Percentiles rank a stretch among this genome's conserved stretches.
Conservation (phyloP, 129 eudicot genomes). For the Centaurea solstitialis region DNA sequence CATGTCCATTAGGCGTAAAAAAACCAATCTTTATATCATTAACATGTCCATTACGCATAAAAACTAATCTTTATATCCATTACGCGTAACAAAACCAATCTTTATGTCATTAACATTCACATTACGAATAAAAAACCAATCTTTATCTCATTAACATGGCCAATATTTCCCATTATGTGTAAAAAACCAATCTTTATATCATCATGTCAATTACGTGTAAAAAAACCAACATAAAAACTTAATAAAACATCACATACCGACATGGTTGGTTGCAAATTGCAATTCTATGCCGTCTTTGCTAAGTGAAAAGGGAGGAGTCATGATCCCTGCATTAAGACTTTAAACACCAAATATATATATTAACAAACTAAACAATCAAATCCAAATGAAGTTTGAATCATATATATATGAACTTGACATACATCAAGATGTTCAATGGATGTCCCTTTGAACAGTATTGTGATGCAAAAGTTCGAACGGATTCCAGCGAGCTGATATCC, state of each 20-base stretch:
- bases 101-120: too few relatives aligned
- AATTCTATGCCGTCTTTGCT: slow-evolving; percentile 75
- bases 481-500: slow-evolving; percentile 76
- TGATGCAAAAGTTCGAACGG: slow-evolving; percentile 76
- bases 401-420: slow-evolving; percentile 24
- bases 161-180: too few relatives aligned
- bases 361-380: neutral
- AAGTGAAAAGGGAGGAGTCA: slow-evolving; percentile 73
- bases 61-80: too few relatives aligned
- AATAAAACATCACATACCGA: slow-evolving; percentile 48
- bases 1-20: neutral
- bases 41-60: neutral
- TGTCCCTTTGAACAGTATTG: slow-evolving; percentile 61
- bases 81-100: too few relatives aligned
- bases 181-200: too few relatives aligned
- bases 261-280: slow-evolving; percentile 91
- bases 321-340: slow-evolving; percentile 94
- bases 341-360: slow-evolving; percentile 1
- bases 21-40: neutral
- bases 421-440: slow-evolving; percentile 89
- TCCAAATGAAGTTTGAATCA: neutral
- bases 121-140: too few relatives aligned
- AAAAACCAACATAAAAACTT: neutral
- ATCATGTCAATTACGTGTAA: too few relatives aligned
- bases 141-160: too few relatives aligned